These are phyloP conservation scores for Tuber microsphaerosporum DNA, from an alignment of 495 filamentous ascomycete genomes.

Conservation along the genomic window DNA sequence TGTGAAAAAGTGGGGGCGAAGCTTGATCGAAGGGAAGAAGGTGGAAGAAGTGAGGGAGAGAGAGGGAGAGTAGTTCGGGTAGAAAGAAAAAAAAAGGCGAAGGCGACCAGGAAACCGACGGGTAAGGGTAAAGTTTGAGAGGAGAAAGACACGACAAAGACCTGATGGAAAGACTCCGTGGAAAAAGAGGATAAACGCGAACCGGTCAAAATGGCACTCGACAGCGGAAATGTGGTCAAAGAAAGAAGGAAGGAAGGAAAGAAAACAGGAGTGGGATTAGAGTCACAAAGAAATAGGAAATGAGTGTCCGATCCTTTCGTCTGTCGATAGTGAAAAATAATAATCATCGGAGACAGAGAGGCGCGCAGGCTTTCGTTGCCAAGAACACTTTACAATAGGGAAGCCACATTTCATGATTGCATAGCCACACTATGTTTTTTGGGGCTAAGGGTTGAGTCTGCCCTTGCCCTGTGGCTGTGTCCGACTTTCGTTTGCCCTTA, in stretches of 20 bases:
- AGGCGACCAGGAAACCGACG: not conserved
- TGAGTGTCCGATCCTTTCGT: not conserved
- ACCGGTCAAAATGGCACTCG: not conserved
- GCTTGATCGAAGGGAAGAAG: not conserved
- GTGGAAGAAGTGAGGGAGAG: not conserved
- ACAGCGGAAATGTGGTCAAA: not conserved
- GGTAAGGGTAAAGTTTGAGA: not conserved
- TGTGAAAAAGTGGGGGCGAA: not conserved
- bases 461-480: not conserved
- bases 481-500: not conserved
- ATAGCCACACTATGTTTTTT: not conserved
- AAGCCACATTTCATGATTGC: not conserved
- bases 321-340: constrained; percentile 3
- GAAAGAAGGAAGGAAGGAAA: not conserved
- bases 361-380: not conserved
- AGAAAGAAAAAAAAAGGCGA: not conserved
- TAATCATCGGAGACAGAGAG: not conserved
- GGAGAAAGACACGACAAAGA: not conserved
- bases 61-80: not conserved
- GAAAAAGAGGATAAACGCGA: not conserved
- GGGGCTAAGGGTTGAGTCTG: not conserved
- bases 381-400: not conserved
- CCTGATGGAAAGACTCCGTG: not conserved
- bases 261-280: not conserved
- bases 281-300: not conserved